Base-by-base conservation (phyloP, 2,329 filamentous ascomycete genomes). In the Fusarium sp. region DNA sequence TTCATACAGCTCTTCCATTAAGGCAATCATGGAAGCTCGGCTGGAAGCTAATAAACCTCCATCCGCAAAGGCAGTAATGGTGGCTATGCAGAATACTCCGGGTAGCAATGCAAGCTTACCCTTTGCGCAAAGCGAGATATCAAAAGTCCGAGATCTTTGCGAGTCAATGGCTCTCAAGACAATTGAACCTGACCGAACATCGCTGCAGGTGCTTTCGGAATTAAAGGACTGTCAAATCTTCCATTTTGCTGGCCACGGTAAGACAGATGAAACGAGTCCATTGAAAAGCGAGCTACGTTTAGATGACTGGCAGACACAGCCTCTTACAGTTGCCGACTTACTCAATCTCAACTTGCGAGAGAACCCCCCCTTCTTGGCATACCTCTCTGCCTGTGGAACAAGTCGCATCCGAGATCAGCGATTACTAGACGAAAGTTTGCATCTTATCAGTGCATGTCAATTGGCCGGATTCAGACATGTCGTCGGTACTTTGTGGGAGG, bases 341-440 rank as follows among this genome's bases (percentile, higher is more conserved):
- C 6, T 59, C 0, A 20, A 24, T 6, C 49, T 55, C 8, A 55
- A 44, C 0, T n/a, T 59, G 1, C 32, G 49, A 2, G 22, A 44
- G 1, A 29, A 29, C 6, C 38, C 27, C 8, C 57, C 57, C 0
- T 59, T 59, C 3, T 4, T 59, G 0, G 50, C 57, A 22, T 59
- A 59, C 6, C 38, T 59, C 1, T 56, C 50, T 14, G 56, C 56
- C 3, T 59, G 57, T 6, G 56, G 50, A 4, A 59, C 56, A 0
- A 55, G 56, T 16, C 27, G 40, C 11, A 55, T 59, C 2, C 54
- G 54, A 15, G 56, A 59, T 2, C 43, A 44, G 4, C 38, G 32
- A 0, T 16, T 59, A 1, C 0, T 59, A 0, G 49, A 59, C 10
- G 56, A 55, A n/a, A 59, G 27, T 8, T 18, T 59, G 16, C 49